Percentiles rank a stretch among this genome's conserved stretches.
phyloP scores from a whole-genome alignment of 441 rosid species.

The Aquilaria agallochum region DNA sequence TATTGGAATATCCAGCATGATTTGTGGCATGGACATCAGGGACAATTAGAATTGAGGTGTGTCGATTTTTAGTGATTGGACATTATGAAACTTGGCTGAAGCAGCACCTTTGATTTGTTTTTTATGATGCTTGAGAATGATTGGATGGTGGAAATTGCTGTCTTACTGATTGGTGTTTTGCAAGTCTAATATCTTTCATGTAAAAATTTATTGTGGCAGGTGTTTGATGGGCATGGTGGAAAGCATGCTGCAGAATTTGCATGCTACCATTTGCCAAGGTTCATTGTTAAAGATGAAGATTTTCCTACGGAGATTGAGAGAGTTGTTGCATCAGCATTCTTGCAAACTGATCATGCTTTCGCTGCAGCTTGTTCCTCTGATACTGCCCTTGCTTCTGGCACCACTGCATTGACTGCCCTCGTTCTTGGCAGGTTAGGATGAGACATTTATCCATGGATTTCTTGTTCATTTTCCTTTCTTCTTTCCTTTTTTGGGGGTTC shows the following conservation, averaged over 20 bases:
- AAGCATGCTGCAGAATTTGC: constrained; percentile 94
- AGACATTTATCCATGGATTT: too few relatives aligned
- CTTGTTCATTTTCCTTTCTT: too few relatives aligned
- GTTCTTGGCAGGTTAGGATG: constrained; percentile 66
- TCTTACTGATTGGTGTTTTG: neutral
- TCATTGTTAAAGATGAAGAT: constrained; percentile 58
- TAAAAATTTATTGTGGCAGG: constrained; percentile 31
- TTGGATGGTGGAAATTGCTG: neutral
- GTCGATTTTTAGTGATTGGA: too few relatives aligned
- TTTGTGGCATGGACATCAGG: too few relatives aligned
- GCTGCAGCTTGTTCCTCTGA: constrained; percentile 71
- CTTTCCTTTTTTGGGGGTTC: too few relatives aligned
- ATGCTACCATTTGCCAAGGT: constrained; percentile 60
- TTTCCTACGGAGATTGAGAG: constrained; percentile 66
- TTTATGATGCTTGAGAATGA: neutral
- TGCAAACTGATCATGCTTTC: constrained; percentile 78
- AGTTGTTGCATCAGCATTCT: constrained; percentile 75
- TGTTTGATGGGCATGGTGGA: constrained; percentile 95
- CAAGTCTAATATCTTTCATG: constrained; percentile 4
- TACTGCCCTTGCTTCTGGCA: constrained; percentile 72
- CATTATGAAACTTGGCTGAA: too few relatives aligned
- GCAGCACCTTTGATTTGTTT: too few relatives aligned
- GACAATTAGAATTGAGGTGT: too few relatives aligned
- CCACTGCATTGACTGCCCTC: constrained; percentile 85
- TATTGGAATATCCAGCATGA: too few relatives aligned